Evolutionary conservation across 495 filamentous ascomycete genomes (phyloP), one percentile per base, ranked within the genome.

Genomic region (Bombardia bombarda): DNA sequence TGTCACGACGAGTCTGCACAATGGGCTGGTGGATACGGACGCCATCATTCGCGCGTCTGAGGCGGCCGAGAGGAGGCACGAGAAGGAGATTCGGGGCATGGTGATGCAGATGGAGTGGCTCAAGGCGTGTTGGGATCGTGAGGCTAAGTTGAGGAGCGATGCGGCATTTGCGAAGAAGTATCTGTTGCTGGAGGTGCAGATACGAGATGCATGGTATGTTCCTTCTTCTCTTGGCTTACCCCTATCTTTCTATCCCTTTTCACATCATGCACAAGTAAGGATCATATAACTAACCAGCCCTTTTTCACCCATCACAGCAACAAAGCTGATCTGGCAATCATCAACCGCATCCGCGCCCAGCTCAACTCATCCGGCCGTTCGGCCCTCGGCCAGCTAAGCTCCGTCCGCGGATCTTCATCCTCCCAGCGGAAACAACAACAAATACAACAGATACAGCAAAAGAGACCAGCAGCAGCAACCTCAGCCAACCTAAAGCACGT

Each of bases 61-160:
- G 45, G 60, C 66, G 25, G 65, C 66, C 8, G 73, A 84, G 52
- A 69, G 71, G 42, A 68, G 74, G 38, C 90, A 95, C 50, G 74
- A 75, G 46, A 83, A 82, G 52, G 93, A 97, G 65, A 72, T 95
- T 23, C 75, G 79, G 36, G 89, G 89, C 9, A 69, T 98, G 57
- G 78, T 76, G 46, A 83, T 90, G 63, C 88, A 95, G 61, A 90
- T 96, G 52, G 72, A 88, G 49, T 98, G 85, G 81, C 77, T 97
- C 45, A 74, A 82, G 45, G 87, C 86, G 4, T 76, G 80, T 38
- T 80, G 82, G 59, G 72, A 77, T 57, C 75, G 92, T 18, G 90
- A 95, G 65, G 78, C 84, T 52, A 78, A 74, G 40, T 82, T 97
- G 65, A 72, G 92, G 35, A 72, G 70, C 33, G 84, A 85, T 47